Percentiles rank a stretch among this genome's conserved stretches.
These are phyloP conservation scores for Peniophora sp. DNA, from an alignment of 1,284 basidiomycete species.

Conservation along the genomic window DNA sequence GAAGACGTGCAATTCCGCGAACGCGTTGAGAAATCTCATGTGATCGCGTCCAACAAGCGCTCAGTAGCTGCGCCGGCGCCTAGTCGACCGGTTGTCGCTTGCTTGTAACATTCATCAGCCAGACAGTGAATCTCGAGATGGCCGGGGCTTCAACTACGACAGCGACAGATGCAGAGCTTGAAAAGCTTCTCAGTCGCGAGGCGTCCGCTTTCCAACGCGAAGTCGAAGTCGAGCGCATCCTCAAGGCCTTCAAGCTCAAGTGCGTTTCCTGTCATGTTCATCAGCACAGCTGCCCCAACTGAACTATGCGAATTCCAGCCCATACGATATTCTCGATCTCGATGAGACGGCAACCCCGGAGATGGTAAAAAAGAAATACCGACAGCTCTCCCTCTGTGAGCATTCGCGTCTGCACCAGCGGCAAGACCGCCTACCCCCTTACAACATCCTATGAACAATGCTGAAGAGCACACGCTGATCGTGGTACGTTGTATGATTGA, in stretches of 20 bases:
- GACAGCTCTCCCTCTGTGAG: slow-evolving; percentile 75
- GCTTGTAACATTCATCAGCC: no score
- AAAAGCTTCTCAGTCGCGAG: slow-evolving; percentile 67
- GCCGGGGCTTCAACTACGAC: slow-evolving; percentile 15
- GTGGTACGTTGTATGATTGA: slow-evolving; percentile 33
- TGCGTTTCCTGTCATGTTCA: slow-evolving; percentile 25
- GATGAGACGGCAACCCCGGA: slow-evolving; percentile 55
- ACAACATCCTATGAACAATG: not conserved
- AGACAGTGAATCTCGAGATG: not conserved
- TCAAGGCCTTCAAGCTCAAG: slow-evolving; percentile 83
- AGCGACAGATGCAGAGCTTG: slow-evolving; percentile 43
- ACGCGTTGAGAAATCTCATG: no score
- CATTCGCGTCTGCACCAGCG: slow-evolving; percentile 8
- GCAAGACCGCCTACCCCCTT: not conserved
- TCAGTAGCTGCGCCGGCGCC: no score
- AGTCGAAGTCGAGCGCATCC: slow-evolving; percentile 77
- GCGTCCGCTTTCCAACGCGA: slow-evolving; percentile 79
- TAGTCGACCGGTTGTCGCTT: no score
- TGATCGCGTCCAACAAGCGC: no score
- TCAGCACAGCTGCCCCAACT: not conserved
- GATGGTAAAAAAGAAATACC: slow-evolving; percentile 74
- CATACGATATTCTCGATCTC: slow-evolving; percentile 73
- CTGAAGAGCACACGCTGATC: slow-evolving; percentile 2
- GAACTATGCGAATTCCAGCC: slow-evolving; percentile 31
- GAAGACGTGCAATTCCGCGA: no score